Evolutionary conservation across 1,284 basidiomycete species (phyloP), one percentile per base, ranked within the genome.

Genomic region (Acaromyces ingoldii): DNA sequence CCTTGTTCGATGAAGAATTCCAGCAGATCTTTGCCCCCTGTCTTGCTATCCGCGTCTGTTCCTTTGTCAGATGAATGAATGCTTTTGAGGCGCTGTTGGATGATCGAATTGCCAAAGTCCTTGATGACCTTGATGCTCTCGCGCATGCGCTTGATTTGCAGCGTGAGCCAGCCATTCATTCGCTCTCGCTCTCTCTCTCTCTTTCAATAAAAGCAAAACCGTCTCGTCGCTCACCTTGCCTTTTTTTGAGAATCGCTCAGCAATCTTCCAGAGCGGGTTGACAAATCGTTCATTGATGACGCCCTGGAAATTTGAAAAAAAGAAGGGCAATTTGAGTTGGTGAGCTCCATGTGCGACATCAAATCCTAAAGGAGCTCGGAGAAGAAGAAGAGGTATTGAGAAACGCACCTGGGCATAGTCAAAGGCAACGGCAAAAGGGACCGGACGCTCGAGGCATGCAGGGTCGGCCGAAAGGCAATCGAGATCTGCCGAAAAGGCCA

Each of bases 371-470:
- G n/a, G n/a, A n/a, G n/a, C n/a, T n/a, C n/a, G n/a, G n/a, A n/a
- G n/a, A n/a, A n/a, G n/a, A n/a, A n/a, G n/a, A n/a, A n/a, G n/a
- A n/a, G n/a, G n/a, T n/a, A n/a, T n/a, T n/a, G n/a, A n/a, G n/a
- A n/a, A n/a, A n/a, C n/a, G n/a, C n/a, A n/a, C n/a, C n/a, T n/a
- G n/a, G 0, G 61, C 67, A 40, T 62, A 67, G 56, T 76, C 74
- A 43, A 76, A 76, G 26, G 70, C 70, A 7, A 53, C 51, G 0
- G 72, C 69, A 25, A 76, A 76, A 2, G 62, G 57, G 9, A 74
- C 69, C 11, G 61, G 58, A n/a, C 47, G 53, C n/a, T 65, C 55
- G 22, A 68, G 56, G 11, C 57, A 62, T 11, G 49, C 57, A 4
- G 49, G 68, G 37, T 53, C 42, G n/a, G 42, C 45, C 26, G 57